Base-by-base conservation (phyloP, 768 basidiomycete species). In the Trametes cubensis region DNA sequence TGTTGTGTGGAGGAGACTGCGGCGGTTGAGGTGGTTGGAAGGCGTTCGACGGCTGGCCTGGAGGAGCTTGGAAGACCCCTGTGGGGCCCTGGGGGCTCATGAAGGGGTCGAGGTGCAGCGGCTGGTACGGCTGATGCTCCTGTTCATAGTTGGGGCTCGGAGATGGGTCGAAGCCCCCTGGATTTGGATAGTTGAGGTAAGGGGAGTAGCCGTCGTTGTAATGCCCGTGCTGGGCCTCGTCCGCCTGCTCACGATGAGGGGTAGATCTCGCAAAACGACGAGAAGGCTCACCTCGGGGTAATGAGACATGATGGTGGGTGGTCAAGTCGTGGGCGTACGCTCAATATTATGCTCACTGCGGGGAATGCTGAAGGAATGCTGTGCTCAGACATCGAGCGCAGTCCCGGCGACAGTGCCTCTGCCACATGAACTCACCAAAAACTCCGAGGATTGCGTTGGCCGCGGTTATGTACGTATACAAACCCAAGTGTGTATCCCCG, bases 121-220 rank as follows among this genome's bases (percentile, higher is more conserved):
- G 74, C 21, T 78, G 76, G 45, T 66, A 73, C 28, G 71, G 3
- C 47, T 75, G 72, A 54, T 75, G 71, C 61, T 72, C 67, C 14
- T 73, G 71, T 61, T 80, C 77, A 51, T 78, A 76, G 10, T 64
- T 58, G 6, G 67, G 76, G 38, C 67, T 76, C 40, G 68, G 68
- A 60, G 75, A 67, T 20, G 69, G 41, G 23, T 73, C 63, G 68
- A 70, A 71, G 50, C 64, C 70, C 58, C 71, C 69, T 53, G 67
- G 63, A 61, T 53, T 38, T 44, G 64, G 55, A 75, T 48, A 67
- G 75, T 70, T 26, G 53, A 74, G 68, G 64, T 87, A 84, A 8
- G 83, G 80, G 62, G 76, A 77, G 72, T 86, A 86, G 0, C 87
- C 86, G 61, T 90, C 88, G 68, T 88, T 87, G 73, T 89, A 88